These are phyloP conservation scores for Drechmeria coniospora DNA, from an alignment of 2,329 filamentous ascomycete genomes.

Conservation along the genomic window DNA sequence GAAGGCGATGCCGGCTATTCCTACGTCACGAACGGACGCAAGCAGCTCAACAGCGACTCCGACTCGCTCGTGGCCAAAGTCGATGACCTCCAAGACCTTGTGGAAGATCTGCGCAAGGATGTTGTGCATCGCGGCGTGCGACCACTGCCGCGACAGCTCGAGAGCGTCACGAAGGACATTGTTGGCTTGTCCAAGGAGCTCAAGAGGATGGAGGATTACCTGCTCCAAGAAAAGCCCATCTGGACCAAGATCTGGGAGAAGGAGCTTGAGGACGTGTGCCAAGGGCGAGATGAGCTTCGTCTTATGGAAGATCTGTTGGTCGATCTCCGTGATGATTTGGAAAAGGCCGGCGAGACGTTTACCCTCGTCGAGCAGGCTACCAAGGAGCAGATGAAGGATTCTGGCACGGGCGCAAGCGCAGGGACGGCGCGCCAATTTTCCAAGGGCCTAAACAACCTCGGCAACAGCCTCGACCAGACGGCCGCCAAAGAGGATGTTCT, in stretches of 20 bases:
- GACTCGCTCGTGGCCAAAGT: slow-evolving; percentile 84
- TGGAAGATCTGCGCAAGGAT: slow-evolving; percentile 94
- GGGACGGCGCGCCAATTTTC: slow-evolving; percentile 40
- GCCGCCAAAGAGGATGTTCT: slow-evolving; percentile 84
- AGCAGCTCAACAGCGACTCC: slow-evolving; percentile 71
- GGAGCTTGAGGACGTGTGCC: slow-evolving; percentile 87
- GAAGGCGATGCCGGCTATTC: slow-evolving; percentile 67
- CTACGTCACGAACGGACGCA: slow-evolving; percentile 78
- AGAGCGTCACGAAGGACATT: slow-evolving; percentile 80
- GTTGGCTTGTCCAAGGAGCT: slow-evolving; percentile 67
- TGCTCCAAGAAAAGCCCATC: slow-evolving; percentile 81
- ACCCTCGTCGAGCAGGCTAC: slow-evolving; percentile 92
- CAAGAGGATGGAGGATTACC: slow-evolving; percentile 85
- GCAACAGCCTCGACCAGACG: slow-evolving; percentile 49
- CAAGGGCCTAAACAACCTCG: slow-evolving; percentile 34
- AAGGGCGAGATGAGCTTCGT: slow-evolving; percentile 84
- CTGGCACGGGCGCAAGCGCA: slow-evolving; percentile 33
- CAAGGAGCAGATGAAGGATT: slow-evolving; percentile 87
- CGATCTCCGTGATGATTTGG: slow-evolving; percentile 84
- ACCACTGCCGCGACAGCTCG: slow-evolving; percentile 77
- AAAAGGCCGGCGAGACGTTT: slow-evolving; percentile 88
- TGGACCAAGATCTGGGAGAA: slow-evolving; percentile 99
- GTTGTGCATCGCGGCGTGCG: slow-evolving; percentile 87
- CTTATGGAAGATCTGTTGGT: slow-evolving; percentile 92
- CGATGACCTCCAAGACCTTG: slow-evolving; percentile 90